Conservation (phyloP, 495 filamentous ascomycete species). For the Pyronema domesticum region DNA sequence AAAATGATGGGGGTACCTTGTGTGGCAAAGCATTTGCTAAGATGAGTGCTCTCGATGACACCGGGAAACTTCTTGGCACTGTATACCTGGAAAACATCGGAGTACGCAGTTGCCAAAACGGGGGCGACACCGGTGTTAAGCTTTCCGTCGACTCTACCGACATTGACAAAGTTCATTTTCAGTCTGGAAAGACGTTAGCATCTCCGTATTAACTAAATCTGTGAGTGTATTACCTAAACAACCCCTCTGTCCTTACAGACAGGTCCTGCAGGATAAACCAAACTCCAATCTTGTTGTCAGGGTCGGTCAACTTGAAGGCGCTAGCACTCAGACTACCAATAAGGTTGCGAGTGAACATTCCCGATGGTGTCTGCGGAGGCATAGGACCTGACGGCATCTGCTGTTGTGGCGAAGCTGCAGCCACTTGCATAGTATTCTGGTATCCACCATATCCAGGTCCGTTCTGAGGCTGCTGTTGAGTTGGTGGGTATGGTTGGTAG, state of each 20-base stretch:
- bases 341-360: constrained; percentile 92
- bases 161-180: constrained; percentile 72
- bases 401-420: constrained; percentile 25
- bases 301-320: constrained; percentile 70
- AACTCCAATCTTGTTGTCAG: constrained; percentile 68
- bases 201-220: background rate
- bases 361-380: constrained; percentile 39
- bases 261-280: constrained; percentile 97
- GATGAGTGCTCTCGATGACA: constrained; percentile 80
- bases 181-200: constrained; percentile 28
- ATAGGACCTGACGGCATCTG: constrained; percentile 28
- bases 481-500: constrained; percentile 28
- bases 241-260: constrained; percentile 80
- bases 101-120: constrained; percentile 74
- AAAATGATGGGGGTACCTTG: constrained; percentile 48
- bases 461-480: constrained; percentile 27
- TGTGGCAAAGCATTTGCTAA: constrained; percentile 84
- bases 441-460: constrained; percentile 29
- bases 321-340: constrained; percentile 86
- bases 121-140: constrained; percentile 69
- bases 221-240: constrained; percentile 50
- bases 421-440: constrained; percentile 17
- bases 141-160: constrained; percentile 33
- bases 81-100: constrained; percentile 81
- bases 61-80: constrained; percentile 96